These are phyloP conservation scores for Sporothrix brunneoviolacea DNA, from an alignment of 2,329 filamentous ascomycete genomes.

Conservation along the genomic window DNA sequence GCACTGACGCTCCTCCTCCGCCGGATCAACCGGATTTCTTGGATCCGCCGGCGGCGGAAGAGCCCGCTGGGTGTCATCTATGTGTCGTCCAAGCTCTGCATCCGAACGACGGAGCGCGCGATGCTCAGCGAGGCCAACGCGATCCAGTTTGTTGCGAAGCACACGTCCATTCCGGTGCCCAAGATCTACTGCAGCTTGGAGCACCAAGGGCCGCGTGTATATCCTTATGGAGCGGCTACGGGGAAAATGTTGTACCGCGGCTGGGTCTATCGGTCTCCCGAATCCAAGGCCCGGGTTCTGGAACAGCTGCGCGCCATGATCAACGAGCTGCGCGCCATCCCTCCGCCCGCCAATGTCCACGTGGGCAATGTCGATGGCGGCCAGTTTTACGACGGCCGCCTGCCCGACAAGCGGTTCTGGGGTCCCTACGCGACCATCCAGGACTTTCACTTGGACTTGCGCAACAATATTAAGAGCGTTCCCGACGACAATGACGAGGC, in stretches of 20 bases:
- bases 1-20: background rate
- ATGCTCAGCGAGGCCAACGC: background rate
- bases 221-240: constrained; percentile 38
- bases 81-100: background rate
- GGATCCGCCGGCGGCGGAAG: background rate
- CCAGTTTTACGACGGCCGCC: constrained; percentile 24
- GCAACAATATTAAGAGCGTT: background rate
- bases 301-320: background rate
- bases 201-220: constrained; percentile 31
- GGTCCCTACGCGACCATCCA: background rate
- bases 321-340: background rate
- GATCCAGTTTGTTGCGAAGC: constrained; percentile 33
- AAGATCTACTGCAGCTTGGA: constrained; percentile 37
- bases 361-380: constrained; percentile 24
- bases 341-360: background rate
- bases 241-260: constrained; percentile 19
- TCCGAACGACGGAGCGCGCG: background rate
- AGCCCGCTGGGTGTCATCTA: background rate
- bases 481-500: background rate
- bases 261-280: constrained; percentile 11
- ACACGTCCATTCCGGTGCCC: constrained; percentile 40
- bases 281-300: background rate
- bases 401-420: background rate
- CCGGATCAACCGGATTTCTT: background rate
- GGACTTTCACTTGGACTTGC: constrained; percentile 1